Evolutionary conservation across 2,329 filamentous ascomycete genomes (phyloP).

Genomic region (Ophiobolus disseminans): DNA sequence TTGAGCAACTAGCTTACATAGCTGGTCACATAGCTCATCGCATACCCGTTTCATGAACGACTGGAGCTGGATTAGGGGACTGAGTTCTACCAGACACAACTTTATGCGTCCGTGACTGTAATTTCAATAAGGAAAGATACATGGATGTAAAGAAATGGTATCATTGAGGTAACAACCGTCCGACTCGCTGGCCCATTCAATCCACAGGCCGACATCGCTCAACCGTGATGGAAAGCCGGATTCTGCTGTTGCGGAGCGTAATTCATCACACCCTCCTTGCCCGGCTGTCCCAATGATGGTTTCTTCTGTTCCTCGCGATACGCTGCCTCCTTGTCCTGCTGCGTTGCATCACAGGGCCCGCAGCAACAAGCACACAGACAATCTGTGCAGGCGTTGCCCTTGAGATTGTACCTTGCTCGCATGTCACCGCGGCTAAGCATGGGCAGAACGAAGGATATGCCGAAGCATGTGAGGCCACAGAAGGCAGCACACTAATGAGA

Average conservation of each 20-base stretch:
- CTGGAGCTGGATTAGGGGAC: no score
- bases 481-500: constrained; percentile 33
- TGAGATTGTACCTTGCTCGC: constrained; percentile 40
- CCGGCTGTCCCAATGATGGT: constrained; percentile 26
- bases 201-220: no score
- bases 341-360: constrained; percentile 40
- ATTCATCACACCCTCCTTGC: constrained; percentile 29
- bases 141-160: no score
- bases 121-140: no score
- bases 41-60: no score
- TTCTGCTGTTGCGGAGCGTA: constrained; percentile 31
- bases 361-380: constrained; percentile 47
- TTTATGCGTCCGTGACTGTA: no score
- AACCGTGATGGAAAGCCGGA: constrained; percentile 6
- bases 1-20: no score
- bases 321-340: constrained; percentile 44
- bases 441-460: constrained; percentile 39
- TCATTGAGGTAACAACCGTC: no score
- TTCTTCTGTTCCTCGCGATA: constrained; percentile 29
- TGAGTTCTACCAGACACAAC: no score
- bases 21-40: no score
- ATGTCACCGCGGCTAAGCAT: constrained; percentile 44
- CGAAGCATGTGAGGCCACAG: constrained; percentile 31
- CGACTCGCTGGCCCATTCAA: no score
- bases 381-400: constrained; percentile 42